Percentiles rank a stretch among this genome's conserved stretches.
Conservation (phyloP, 2,329 filamentous ascomycete genomes). For the Claviceps africana region DNA sequence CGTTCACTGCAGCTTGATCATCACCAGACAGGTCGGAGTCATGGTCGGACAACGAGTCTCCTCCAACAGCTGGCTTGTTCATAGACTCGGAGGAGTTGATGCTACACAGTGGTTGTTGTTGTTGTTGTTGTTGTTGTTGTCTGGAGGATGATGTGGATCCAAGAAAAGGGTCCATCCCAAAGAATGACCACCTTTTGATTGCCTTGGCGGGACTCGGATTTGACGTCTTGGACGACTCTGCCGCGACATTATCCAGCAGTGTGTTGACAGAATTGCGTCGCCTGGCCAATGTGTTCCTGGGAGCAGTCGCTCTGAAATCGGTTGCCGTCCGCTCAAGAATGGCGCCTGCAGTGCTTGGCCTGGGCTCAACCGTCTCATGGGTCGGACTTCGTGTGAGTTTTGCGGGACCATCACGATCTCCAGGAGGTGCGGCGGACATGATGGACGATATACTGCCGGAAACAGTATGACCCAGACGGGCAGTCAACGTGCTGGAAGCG, state of each 20-base stretch:
- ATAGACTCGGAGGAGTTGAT: constrained; percentile 30
- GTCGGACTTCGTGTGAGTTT: constrained; percentile 26
- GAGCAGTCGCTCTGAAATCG: constrained; percentile 8
- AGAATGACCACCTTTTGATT: constrained; percentile 48
- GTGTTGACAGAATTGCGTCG: constrained; percentile 48
- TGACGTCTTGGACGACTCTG: constrained; percentile 19
- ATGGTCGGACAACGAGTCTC: constrained; percentile 23
- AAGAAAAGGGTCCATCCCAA: constrained; percentile 42
- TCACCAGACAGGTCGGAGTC: constrained; percentile 16
- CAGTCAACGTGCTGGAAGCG: constrained; percentile 62
- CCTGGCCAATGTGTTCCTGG: constrained; percentile 22
- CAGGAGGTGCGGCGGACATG: constrained; percentile 41
- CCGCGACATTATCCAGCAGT: constrained; percentile 28
- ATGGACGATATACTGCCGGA: constrained; percentile 72
- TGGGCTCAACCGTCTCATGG: constrained; percentile 30
- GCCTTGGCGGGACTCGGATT: constrained; percentile 36
- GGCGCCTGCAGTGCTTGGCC: constrained; percentile 60
- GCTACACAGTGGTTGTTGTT: constrained; percentile 31
- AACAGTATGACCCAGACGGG: constrained; percentile 55
- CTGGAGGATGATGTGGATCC: constrained; percentile 32
- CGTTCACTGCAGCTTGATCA: constrained; percentile 10
- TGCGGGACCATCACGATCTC: constrained; percentile 26
- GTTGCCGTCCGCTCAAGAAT: constrained; percentile 38
- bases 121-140: constrained; percentile 28
- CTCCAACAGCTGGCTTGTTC: constrained; percentile 14